Evolutionary conservation across 306 rosid species (phyloP), one percentile per base, ranked within the genome.

Genomic region (Macrotyloma uniflorum): DNA sequence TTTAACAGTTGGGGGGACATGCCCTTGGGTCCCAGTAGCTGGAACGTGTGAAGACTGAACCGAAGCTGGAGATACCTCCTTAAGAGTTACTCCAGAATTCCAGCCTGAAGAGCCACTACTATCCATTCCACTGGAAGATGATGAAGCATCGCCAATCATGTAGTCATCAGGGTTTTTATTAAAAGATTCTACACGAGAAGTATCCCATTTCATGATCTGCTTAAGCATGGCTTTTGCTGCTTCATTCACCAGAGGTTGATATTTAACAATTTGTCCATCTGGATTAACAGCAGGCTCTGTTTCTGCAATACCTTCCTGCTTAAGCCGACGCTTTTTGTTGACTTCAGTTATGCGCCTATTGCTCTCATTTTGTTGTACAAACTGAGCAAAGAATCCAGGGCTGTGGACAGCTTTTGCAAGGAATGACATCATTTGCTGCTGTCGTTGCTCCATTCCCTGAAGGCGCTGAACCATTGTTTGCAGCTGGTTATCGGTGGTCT

Each of bases 371-470:
- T 95, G 86, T 84, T 95, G 97, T 55, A 95, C 94, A 84, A 95
- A 95, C 82, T 95, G 98, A 77, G 97, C 91, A 79, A 95, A 86
- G 79, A 95, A 95, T 70, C 98, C 89, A 77, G 99, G 98, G 86
- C 99, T 93, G 83, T 93, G 98, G 67, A 93, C 90, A 38, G 98
- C 99, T 86, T 93, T 95, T 15, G 99, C 99, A 66, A 95, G 93
- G 81, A 95, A 95, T 59, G 99, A 93, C 98, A 95, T 93, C 98
- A 95, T 93, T 80, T 95, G 98, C 80, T 93, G 98, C 67, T 95
- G 99, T 51, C 99, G 82, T 74, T 93, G 99, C 83, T 95, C 99
- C 99, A 95, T 95, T 43, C 99, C 98, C 67, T 91, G 99, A 76
- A 95, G 91, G 78, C 94, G 97, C 80, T 93, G 96, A 77, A 88